Conservation (phyloP, 2,329 filamentous ascomycete genomes). For the Stagonosporopsis rhizophila region DNA sequence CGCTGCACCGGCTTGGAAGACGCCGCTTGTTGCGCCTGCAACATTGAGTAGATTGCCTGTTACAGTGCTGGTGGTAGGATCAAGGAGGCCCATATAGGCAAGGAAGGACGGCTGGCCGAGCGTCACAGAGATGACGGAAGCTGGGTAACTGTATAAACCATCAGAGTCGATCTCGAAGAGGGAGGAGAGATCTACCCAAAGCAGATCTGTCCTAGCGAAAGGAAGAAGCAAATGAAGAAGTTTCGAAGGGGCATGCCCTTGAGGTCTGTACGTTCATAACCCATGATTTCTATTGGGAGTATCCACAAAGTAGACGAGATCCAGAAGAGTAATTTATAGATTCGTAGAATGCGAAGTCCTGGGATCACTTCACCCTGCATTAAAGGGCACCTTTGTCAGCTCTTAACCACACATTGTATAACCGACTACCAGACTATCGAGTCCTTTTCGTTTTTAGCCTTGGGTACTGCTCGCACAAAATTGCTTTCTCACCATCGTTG, state of each 20-base stretch:
- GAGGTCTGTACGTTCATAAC: not conserved
- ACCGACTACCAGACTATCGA: not conserved
- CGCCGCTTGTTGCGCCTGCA: not conserved
- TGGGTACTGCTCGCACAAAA: not conserved
- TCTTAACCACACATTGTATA: not conserved
- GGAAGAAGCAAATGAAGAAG: not conserved
- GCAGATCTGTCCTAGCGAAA: not conserved
- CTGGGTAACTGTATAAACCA: not conserved
- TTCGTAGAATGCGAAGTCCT: not conserved
- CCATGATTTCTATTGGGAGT: not conserved
- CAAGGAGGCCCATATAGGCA: slow-evolving; percentile 1
- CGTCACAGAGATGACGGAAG: not conserved
- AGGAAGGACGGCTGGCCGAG: not conserved
- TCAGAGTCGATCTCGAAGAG: not conserved
- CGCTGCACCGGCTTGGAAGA: not conserved
- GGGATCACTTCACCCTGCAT: not conserved
- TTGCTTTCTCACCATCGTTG: not conserved
- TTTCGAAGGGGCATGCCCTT: slow-evolving; percentile 2
- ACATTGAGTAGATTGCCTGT: not conserved
- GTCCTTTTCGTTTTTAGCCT: not conserved
- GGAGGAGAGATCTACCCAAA: not conserved
- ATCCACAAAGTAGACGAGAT: not conserved
- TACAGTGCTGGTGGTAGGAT: not conserved
- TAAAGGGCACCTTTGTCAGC: too few species aligned
- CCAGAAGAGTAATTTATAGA: not conserved